These are phyloP conservation scores for Venturia nashicola DNA, from an alignment of 2,329 filamentous ascomycete species.

Conservation along the genomic window DNA sequence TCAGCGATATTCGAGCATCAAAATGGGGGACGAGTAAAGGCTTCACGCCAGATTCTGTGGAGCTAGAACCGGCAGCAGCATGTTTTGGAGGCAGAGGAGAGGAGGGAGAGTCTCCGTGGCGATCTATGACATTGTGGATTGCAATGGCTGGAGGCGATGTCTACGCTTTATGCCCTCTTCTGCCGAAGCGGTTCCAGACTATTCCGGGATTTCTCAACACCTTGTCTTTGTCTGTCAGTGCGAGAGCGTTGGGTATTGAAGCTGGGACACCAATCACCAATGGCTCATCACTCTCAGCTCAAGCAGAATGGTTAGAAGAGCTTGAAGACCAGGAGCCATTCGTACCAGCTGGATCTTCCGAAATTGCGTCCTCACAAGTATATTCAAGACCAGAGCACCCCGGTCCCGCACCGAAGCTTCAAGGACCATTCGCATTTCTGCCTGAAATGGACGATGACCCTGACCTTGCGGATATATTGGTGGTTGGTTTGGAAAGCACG, in stretches of 20 bases:
- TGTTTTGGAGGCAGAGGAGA: constrained; percentile 65
- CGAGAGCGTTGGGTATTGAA: constrained; percentile 21
- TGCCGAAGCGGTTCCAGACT: constrained; percentile 56
- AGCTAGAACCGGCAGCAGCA: constrained; percentile 88
- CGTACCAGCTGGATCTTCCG: constrained; percentile 24
- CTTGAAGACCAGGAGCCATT: constrained; percentile 42
- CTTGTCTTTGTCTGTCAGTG: constrained; percentile 7
- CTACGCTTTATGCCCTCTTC: constrained; percentile 81
- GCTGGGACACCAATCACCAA: constrained; percentile 33
- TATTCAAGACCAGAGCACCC: constrained; percentile 41
- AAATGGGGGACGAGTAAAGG: constrained; percentile 61
- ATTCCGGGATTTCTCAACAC: background rate
- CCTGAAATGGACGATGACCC: constrained; percentile 16
- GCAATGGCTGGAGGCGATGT: constrained; percentile 92
- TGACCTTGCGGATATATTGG: constrained; percentile 46
- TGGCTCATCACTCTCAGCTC: constrained; percentile 35
- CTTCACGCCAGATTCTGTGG: constrained; percentile 79
- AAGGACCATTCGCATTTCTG: constrained; percentile 47
- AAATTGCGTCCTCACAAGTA: constrained; percentile 36
- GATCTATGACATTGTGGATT: constrained; percentile 90
- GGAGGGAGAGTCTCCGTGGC: constrained; percentile 59
- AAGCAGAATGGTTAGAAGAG: constrained; percentile 46
- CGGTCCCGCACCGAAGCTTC: constrained; percentile 45
- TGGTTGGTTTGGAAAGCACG: constrained; percentile 39
- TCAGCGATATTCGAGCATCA: constrained; percentile 49